phyloP scores from a whole-genome alignment of 805 yeast species.

The Kodamaea kaohsiungensis region DNA sequence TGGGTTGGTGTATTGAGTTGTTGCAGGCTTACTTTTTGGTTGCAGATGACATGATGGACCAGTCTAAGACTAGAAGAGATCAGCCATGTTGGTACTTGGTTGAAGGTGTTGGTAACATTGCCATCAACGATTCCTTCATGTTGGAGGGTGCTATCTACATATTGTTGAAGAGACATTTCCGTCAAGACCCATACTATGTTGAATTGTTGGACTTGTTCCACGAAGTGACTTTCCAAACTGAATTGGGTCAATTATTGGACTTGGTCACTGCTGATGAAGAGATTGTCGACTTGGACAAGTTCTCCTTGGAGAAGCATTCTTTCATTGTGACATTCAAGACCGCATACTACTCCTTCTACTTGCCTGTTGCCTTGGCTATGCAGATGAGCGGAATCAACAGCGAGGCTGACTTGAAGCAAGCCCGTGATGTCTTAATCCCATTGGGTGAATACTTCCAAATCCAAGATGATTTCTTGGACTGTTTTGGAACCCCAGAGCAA shows the following conservation, averaged over 20 bases:
- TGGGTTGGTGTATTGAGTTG: constrained; percentile 95
- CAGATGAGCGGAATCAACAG: constrained; percentile 77
- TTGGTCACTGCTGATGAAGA: constrained; percentile 97
- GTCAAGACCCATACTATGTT: constrained; percentile 75
- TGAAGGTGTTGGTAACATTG: constrained; percentile 83
- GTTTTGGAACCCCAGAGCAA: constrained; percentile 95
- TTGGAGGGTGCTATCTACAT: constrained; percentile 92
- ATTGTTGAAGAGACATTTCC: constrained; percentile 86
- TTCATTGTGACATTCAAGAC: constrained; percentile 96
- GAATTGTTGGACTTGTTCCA: constrained; percentile 93
- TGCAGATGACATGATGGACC: constrained; percentile 98
- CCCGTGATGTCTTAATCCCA: constrained; percentile 82
- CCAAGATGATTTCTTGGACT: constrained; percentile 95
- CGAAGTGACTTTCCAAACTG: constrained; percentile 96
- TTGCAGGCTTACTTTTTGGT: constrained; percentile 96
- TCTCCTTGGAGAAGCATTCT: constrained; percentile 85
- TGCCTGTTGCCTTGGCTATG: constrained; percentile 98
- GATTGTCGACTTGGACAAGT: constrained; percentile 82
- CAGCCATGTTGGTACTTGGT: constrained; percentile 96
- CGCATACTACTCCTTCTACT: constrained; percentile 94
- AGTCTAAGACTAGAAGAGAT: constrained; percentile 94
- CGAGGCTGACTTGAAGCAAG: constrained; percentile 81
- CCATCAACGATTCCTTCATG: constrained; percentile 97
- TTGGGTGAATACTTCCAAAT: constrained; percentile 98
- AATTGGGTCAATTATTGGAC: constrained; percentile 93